These are phyloP conservation scores for Coemansia sp. DNA, from an alignment of 192 early-diverging fungal genomes.

Conservation along the genomic window DNA sequence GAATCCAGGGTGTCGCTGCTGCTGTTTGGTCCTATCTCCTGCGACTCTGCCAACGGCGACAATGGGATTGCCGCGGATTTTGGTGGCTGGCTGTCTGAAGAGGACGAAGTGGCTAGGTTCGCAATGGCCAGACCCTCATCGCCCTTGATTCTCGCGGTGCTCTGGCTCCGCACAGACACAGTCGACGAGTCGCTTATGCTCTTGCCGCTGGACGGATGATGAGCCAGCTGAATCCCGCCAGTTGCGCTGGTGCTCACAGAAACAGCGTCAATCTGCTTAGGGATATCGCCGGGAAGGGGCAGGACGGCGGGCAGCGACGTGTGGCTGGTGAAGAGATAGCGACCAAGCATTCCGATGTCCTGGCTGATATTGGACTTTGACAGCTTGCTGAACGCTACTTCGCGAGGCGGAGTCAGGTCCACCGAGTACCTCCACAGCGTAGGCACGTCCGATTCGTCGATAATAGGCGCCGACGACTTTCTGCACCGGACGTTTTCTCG, in stretches of 20 bases:
- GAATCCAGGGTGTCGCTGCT: slow-evolving; percentile 27
- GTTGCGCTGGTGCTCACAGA: not conserved
- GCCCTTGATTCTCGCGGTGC: slow-evolving; percentile 6
- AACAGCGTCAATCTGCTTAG: not conserved
- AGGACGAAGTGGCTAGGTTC: not conserved
- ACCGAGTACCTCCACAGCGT: slow-evolving; percentile 53
- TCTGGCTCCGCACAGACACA: slow-evolving; percentile 6
- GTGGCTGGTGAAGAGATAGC: slow-evolving; percentile 41
- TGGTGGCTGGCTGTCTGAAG: not conserved
- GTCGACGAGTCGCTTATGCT: slow-evolving; percentile 26
- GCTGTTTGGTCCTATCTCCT: slow-evolving; percentile 20
- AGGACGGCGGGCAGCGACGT: not conserved
- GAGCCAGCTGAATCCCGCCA: not conserved
- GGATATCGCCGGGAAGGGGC: not conserved
- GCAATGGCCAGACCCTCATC: slow-evolving; percentile 32
- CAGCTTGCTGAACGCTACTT: slow-evolving; percentile 47
- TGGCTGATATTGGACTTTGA: slow-evolving; percentile 37
- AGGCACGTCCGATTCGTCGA: slow-evolving; percentile 55
- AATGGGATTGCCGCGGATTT: slow-evolving; percentile 16
- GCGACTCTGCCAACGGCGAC: slow-evolving; percentile 46
- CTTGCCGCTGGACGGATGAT: slow-evolving; percentile 1
- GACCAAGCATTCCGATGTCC: slow-evolving; percentile 50
- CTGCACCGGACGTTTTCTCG: slow-evolving; percentile 51
- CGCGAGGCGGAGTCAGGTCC: slow-evolving; percentile 28
- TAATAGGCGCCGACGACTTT: slow-evolving; percentile 54